Evolutionary conservation across 257 asterid genomes (phyloP).

Genomic region (Pogostemon cablin): DNA sequence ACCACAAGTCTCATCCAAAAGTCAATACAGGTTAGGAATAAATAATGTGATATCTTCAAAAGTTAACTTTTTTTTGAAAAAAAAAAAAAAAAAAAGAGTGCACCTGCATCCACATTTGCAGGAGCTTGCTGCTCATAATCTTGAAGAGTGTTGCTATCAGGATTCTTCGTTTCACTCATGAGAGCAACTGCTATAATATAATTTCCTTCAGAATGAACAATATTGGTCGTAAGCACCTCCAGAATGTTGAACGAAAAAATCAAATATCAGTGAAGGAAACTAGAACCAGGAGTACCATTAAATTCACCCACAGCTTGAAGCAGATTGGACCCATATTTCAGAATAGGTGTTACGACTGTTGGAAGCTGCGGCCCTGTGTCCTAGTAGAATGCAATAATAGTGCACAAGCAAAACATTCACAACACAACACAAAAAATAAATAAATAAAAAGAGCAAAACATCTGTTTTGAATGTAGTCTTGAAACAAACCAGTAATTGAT

Average conservation of each 20-base stretch:
- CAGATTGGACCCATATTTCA: constrained; percentile 85
- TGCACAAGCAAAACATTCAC: constrained; percentile 14
- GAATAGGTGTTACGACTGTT: constrained; percentile 56
- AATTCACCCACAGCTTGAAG: constrained; percentile 94
- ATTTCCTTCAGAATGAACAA: constrained; percentile 60
- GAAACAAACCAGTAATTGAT: constrained; percentile 54
- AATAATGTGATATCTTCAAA: constrained; percentile 21
- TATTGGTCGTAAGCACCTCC: constrained; percentile 31
- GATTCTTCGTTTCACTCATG: constrained; percentile 57
- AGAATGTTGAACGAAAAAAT: constrained; percentile 26
- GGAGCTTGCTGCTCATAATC: constrained; percentile 69
- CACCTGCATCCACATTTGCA: constrained; percentile 78
- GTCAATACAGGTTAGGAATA: constrained; percentile 4
- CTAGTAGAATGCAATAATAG: constrained; percentile 44
- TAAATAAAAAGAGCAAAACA: background rate
- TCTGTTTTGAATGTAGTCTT: constrained; percentile 11
- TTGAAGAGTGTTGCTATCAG: constrained; percentile 52
- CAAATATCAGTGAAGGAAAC: constrained; percentile 19
- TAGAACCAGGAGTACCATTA: constrained; percentile 53
- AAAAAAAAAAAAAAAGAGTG: background rate
- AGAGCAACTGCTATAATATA: constrained; percentile 67
- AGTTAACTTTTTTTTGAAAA: background rate
- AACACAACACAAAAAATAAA: background rate
- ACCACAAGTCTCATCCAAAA: constrained; percentile 13
- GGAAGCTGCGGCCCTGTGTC: constrained; percentile 89